Conservation (phyloP, 495 filamentous ascomycete species). For the Halenospora varia region DNA sequence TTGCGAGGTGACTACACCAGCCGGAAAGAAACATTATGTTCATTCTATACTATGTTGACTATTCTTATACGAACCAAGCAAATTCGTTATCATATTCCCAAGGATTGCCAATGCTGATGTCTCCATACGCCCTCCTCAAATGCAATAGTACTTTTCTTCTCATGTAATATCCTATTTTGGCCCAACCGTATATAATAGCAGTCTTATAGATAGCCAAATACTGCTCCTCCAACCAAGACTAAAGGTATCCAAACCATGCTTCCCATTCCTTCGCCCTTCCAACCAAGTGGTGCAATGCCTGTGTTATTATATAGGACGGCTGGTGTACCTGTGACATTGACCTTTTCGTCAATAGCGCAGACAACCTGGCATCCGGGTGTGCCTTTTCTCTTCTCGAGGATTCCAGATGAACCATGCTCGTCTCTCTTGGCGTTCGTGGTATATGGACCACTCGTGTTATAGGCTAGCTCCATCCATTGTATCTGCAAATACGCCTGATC, state of each 20-base stretch:
- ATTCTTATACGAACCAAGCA: too few species aligned
- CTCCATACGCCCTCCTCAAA: too few species aligned
- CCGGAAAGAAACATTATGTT: too few species aligned
- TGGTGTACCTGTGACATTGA: slow-evolving; percentile 35
- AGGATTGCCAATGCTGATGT: too few species aligned
- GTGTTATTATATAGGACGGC: slow-evolving; percentile 39
- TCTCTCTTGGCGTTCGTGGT: slow-evolving; percentile 1
- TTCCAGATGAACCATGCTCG: neutral
- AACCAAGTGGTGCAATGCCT: slow-evolving; percentile 4
- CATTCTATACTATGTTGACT: too few species aligned
- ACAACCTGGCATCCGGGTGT: slow-evolving; percentile 32
- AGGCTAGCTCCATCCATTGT: slow-evolving; percentile 71
- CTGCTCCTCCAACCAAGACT: slow-evolving; percentile 1
- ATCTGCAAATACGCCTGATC: slow-evolving; percentile 62
- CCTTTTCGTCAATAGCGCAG: slow-evolving; percentile 45
- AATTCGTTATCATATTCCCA: too few species aligned
- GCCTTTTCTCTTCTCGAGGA: slow-evolving; percentile 15
- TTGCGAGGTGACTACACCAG: too few species aligned
- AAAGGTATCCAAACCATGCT: slow-evolving; percentile 14
- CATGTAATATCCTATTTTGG: too few species aligned
- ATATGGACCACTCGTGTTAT: slow-evolving; percentile 46
- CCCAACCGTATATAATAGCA: too few species aligned
- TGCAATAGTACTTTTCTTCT: too few species aligned
- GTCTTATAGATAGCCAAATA: slow-evolving; percentile 5
- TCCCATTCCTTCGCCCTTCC: slow-evolving; percentile 4